Conservation (phyloP, 345 rosid species). For the Aethionema arabicum region DNA sequence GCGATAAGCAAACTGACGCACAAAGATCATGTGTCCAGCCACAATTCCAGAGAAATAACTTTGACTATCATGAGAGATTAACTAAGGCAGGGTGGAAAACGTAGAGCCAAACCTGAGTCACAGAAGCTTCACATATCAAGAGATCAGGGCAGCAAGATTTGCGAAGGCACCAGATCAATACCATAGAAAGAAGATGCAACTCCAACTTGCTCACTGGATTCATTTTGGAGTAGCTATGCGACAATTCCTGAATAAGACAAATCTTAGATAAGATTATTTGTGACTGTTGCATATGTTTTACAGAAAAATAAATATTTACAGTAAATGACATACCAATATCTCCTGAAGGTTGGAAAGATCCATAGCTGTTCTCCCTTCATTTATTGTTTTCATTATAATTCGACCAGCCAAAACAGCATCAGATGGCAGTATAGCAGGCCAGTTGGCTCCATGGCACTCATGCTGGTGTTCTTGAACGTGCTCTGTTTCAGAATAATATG, state of each 20-base stretch:
- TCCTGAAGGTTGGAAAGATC: slow-evolving; percentile 38
- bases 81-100: slow-evolving; percentile 28
- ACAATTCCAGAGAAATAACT: slow-evolving; percentile 2
- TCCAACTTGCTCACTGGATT: slow-evolving; percentile 70
- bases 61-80: slow-evolving; percentile 11
- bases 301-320: neutral
- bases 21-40: slow-evolving; percentile 3
- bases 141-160: slow-evolving; percentile 47
- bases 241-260: slow-evolving; percentile 49
- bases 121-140: slow-evolving; percentile 51
- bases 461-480: slow-evolving; percentile 69
- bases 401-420: slow-evolving; percentile 83
- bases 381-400: slow-evolving; percentile 50
- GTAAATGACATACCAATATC: slow-evolving; percentile 45
- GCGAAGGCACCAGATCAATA: slow-evolving; percentile 63
- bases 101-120: slow-evolving; percentile 50
- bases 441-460: slow-evolving; percentile 73
- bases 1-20: slow-evolving; percentile 8
- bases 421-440: slow-evolving; percentile 75
- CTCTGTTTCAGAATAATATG: slow-evolving; percentile 32
- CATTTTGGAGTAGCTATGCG: slow-evolving; percentile 60
- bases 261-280: neutral
- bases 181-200: slow-evolving; percentile 62
- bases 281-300: neutral
- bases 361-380: slow-evolving; percentile 37